Evolutionary conservation across 2,329 filamentous ascomycete species (phyloP), one percentile per base, ranked within the genome.

Genomic region (Neoascochyta sp.): DNA sequence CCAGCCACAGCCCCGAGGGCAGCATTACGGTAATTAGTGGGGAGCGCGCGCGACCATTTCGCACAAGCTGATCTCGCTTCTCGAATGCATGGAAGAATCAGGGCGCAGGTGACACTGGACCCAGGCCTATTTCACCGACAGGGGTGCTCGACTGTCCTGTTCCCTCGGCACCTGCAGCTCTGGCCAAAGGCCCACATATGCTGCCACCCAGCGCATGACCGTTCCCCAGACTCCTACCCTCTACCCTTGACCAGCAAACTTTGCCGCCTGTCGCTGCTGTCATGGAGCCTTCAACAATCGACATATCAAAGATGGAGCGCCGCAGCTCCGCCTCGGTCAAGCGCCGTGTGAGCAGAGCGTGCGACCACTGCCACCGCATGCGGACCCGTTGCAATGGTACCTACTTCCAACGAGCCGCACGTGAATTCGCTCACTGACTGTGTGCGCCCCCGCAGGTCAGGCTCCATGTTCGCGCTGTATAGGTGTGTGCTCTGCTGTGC

Each of bases 331-430:
- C 76, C 2, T 80, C 83, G 16, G 83, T 94, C 32, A 78, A 89
- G 51, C 78, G 87, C 44, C 78, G 89, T 57, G 95, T 95, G 55
- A 95, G 86, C 66, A 78, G 89, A 52, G 89, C 89, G 10, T 95
- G 89, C 67, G 89, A 95, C 64, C 89, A 95, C 64, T 95, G 89
- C 67, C 95, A 95, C 62, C 89, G 95, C 63, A 74, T 95, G 48
- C 76, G 89, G 49, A 95, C 88, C 18, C 94, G 94, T 67, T 95
- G 89, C 58, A 88, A 95, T 62, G 89, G 35, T 38, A 34, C 28
- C 7, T 27, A 18, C 10, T 10, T 27, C 16, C 14, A 19, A n/a
- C n/a, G n/a, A n/a, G n/a, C n/a, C n/a, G n/a, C n/a, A n/a, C n/a
- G n/a, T n/a, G n/a, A n/a, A n/a, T 16, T 22, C 27, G 27, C 16